Base-by-base conservation (phyloP, 805 yeast genomes). In the Peterozyma xylosa region DNA sequence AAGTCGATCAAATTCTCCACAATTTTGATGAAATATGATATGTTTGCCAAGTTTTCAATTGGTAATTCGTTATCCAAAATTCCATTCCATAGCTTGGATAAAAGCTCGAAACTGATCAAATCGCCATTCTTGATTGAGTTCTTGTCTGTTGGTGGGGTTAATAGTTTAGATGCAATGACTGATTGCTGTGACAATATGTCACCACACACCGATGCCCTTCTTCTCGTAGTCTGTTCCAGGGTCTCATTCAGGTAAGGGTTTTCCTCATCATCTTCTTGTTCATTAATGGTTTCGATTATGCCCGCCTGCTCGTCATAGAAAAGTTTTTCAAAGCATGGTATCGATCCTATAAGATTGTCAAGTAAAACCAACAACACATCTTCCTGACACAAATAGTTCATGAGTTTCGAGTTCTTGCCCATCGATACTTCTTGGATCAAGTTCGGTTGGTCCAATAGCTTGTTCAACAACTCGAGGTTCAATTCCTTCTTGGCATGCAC, bases 1-100 rank as follows among this genome's bases (percentile, higher is more conserved):
- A 82, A 82, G 50, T 86, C 89, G 40, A 91, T 70, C 39, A 93
- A 70, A 47, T 86, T 87, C 52, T 91, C 97, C 41, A 85, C 81
- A 46, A 90, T 79, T 58, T 86, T 89, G 70, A 90, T 80, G 63
- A 93, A 88, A 9, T 36, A 32, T 3, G 27, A 34, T 21, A 40
- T 16, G 33, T 40, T 42, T 38, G 35, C 29, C 27, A 40, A 14
- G 30, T 21, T 39, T 21, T 39, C 43, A 11, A 37, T 33, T 10
- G n/a, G 33, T 18, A 30, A 39, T 14, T 37, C 35, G 4, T 32
- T 14, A 9, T 27, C 35, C 32, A 41, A 13, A 4, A 46, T 40
- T 3, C 42, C 38, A 13, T 39, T 41, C 42, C 45, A 43, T 3
- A 46, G 17, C 30, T 40, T 38, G 6, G 34, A 14, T 11, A 40